These are phyloP conservation scores for Stellera chamaejasme DNA, from an alignment of 345 rosid species.

Conservation along the genomic window DNA sequence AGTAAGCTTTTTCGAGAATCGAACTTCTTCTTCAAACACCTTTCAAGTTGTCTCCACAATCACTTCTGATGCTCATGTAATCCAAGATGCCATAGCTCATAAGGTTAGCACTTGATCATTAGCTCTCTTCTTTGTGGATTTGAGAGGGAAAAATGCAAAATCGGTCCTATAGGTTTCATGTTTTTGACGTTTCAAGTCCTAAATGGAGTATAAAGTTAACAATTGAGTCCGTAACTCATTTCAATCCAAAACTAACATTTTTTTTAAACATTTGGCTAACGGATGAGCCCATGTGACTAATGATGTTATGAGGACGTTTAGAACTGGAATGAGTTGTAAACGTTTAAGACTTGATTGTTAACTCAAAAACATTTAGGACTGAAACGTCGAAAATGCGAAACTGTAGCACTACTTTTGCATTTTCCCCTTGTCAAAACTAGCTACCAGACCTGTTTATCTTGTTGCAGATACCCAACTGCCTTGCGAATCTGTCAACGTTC, in stretches of 20 bases:
- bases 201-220: too few relatives aligned
- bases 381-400: too few relatives aligned
- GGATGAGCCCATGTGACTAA: too few relatives aligned
- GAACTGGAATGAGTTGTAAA: too few relatives aligned
- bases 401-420: not conserved
- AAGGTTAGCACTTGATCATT: constrained; percentile 19
- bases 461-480: constrained; percentile 33
- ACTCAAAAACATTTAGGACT: not conserved
- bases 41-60: constrained; percentile 32
- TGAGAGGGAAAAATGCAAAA: too few relatives aligned
- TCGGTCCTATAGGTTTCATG: too few relatives aligned
- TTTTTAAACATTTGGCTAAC: too few relatives aligned
- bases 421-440: not conserved
- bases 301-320: too few relatives aligned
- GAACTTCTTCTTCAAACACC: constrained; percentile 21
- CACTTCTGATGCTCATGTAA: constrained; percentile 31
- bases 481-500: constrained; percentile 34
- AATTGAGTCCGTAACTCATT: too few relatives aligned
- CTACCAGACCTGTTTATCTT: not conserved
- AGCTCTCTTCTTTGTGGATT: too few relatives aligned
- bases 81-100: constrained; percentile 37
- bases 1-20: constrained; percentile 33
- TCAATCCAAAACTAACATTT: too few relatives aligned
- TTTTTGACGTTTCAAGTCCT: too few relatives aligned
- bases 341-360: not conserved